Evolutionary conservation across 768 basidiomycete species (phyloP).

Genomic region (Rhizopogon salebrosus): DNA sequence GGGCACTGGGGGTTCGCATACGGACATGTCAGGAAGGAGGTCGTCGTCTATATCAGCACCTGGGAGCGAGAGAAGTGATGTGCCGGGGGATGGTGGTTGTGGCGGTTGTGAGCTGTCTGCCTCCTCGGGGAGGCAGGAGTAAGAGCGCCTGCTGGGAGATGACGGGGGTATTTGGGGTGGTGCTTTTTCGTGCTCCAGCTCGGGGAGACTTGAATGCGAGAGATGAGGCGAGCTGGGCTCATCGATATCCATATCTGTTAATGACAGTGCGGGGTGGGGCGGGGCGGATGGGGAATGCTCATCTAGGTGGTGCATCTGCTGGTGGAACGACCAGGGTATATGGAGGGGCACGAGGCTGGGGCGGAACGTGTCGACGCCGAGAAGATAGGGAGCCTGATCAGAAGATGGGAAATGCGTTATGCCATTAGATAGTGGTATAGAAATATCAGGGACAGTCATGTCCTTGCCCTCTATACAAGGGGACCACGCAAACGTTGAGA

Average conservation of each 20-base stretch:
- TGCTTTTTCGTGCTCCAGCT: conserved; percentile 23
- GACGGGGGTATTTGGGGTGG: conserved; percentile 15
- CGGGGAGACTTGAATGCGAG: conserved; percentile 24
- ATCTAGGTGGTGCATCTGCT: conserved; percentile 11
- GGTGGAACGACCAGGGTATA: conserved; percentile 18
- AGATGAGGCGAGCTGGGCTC: conserved; percentile 24
- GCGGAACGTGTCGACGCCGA: conserved; percentile 15
- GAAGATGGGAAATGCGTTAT: conserved; percentile 12
- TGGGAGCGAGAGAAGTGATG: conserved; percentile 32
- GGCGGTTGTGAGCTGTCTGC: conserved; percentile 21
- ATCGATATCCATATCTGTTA: conserved; percentile 18
- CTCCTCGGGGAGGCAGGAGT: conserved; percentile 22
- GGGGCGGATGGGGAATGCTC: conserved; percentile 10
- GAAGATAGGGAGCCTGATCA: conserved; percentile 15
- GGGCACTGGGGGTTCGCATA: not conserved
- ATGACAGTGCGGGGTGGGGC: not conserved
- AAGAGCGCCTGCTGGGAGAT: conserved; percentile 26
- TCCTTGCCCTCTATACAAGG: conserved; percentile 9
- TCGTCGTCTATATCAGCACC: conserved; percentile 39
- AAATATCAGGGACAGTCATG: not conserved
- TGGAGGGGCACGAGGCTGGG: conserved; percentile 17
- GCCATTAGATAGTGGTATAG: conserved; percentile 8
- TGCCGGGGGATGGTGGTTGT: conserved; percentile 12
- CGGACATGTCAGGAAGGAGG: conserved; percentile 28
- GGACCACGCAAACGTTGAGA: conserved; percentile 13